A percentile compares a stretch with the other conserved stretches of the same genome.
Evolutionary conservation across 352 stramenopile genomes (phyloP).

Genomic region (Peronosclerospora sorghi): DNA sequence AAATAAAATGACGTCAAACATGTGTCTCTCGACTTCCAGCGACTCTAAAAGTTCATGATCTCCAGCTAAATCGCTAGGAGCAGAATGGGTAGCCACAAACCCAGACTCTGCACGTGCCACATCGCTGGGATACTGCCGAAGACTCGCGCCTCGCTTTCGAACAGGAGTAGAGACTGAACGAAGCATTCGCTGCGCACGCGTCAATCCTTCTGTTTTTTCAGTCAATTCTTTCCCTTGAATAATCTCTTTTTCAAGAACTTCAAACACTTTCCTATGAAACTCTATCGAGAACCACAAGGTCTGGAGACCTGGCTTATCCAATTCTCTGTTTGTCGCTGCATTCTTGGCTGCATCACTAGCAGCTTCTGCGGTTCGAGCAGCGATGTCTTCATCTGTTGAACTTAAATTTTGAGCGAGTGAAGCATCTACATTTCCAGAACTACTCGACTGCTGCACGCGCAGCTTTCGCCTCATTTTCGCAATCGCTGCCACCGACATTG

Average conservation of each 20-base stretch:
- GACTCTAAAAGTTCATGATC: slow-evolving; percentile 47
- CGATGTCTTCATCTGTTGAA: slow-evolving; percentile 44
- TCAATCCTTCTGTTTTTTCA: slow-evolving; percentile 65
- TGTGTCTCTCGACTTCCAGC: slow-evolving; percentile 66
- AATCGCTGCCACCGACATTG: slow-evolving; percentile 42
- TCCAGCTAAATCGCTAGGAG: slow-evolving; percentile 23
- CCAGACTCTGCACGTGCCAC: slow-evolving; percentile 27
- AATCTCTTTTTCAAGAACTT: slow-evolving; percentile 75
- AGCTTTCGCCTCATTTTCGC: slow-evolving; percentile 71
- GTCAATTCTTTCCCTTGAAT: slow-evolving; percentile 53
- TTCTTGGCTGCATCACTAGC: slow-evolving; percentile 71
- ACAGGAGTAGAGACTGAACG: slow-evolving; percentile 73
- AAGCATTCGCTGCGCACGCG: slow-evolving; percentile 68
- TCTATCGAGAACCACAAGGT: slow-evolving; percentile 84
- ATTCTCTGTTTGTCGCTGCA: slow-evolving; percentile 54
- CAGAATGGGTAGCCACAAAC: slow-evolving; percentile 25
- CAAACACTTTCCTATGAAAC: slow-evolving; percentile 80
- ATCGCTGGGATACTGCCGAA: slow-evolving; percentile 37
- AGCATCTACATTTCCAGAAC: slow-evolving; percentile 6
- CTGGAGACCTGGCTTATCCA: slow-evolving; percentile 66
- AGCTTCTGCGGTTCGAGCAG: slow-evolving; percentile 49
- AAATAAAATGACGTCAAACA: slow-evolving; percentile 65
- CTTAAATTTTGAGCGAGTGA: slow-evolving; percentile 15
- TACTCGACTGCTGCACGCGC: slow-evolving; percentile 32
- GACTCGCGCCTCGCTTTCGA: slow-evolving; percentile 35